A percentile compares a stretch with the other conserved stretches of the same genome.
Conservation (phyloP, 176 grass and related monocot genomes). For the Zoysia japonica region DNA sequence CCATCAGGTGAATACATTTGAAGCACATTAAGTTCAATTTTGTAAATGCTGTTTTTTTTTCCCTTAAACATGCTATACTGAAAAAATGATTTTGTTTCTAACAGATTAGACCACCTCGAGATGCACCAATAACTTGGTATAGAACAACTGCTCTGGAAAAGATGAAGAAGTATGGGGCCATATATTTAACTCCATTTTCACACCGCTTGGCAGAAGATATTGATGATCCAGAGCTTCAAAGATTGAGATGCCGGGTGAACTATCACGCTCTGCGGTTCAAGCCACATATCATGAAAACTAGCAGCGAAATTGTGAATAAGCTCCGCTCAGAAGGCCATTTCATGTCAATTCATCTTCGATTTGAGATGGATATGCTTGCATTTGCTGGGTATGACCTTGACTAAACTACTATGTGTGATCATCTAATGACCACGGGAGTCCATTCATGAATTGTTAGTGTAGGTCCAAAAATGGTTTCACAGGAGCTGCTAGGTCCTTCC, state of each 20-base stretch:
- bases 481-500: background rate
- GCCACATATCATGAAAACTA: conserved; percentile 87
- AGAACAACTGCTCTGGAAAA: conserved; percentile 77
- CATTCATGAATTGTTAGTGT: background rate
- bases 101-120: conserved; percentile 93
- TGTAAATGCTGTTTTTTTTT: background rate
- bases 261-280: conserved; percentile 96
- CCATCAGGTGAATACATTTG: conserved; percentile 55
- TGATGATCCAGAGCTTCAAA: conserved; percentile 82
- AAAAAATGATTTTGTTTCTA: conserved; percentile 19
- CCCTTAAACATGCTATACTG: background rate
- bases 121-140: conserved; percentile 96
- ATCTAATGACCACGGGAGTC: background rate
- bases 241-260: conserved; percentile 97
- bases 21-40: background rate
- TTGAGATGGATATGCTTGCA: conserved; percentile 99
- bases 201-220: conserved; percentile 93
- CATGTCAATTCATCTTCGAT: conserved; percentile 98
- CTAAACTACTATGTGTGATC: background rate
- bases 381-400: conserved; percentile 82
- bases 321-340: conserved; percentile 85
- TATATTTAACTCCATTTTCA: conserved; percentile 98
- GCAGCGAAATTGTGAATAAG: conserved; percentile 87
- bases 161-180: conserved; percentile 86
- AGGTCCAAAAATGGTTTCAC: background rate